phyloP scores from a whole-genome alignment of 2,329 filamentous ascomycete species.

The Diaporthe helianthi region DNA sequence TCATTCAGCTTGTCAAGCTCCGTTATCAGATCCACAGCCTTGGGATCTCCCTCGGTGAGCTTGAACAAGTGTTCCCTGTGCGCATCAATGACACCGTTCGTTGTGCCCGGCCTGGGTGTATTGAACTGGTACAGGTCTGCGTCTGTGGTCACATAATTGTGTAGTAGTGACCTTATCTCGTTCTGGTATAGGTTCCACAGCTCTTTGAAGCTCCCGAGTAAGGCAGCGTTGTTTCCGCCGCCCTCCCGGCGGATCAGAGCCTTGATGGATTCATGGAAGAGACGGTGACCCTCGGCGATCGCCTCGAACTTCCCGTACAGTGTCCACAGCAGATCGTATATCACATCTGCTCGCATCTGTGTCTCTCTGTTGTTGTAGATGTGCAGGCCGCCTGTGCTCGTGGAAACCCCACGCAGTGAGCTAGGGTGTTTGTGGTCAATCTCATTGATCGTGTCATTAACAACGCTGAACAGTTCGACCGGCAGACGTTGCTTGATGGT shows the following conservation, averaged over 20 bases:
- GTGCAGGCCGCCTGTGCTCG: slow-evolving; percentile 62
- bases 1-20: slow-evolving; percentile 90
- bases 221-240: slow-evolving; percentile 64
- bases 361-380: slow-evolving; percentile 74
- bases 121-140: slow-evolving; percentile 74
- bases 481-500: slow-evolving; percentile 91
- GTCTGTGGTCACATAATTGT: slow-evolving; percentile 95
- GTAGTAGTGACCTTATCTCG: slow-evolving; percentile 91
- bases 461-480: slow-evolving; percentile 90
- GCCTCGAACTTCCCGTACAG: slow-evolving; percentile 97
- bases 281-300: slow-evolving; percentile 92
- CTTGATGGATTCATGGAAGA: slow-evolving; percentile 90
- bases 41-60: slow-evolving; percentile 83
- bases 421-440: slow-evolving; percentile 93
- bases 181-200: slow-evolving; percentile 98
- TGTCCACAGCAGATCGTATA: slow-evolving; percentile 90
- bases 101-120: slow-evolving; percentile 55
- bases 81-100: slow-evolving; percentile 55
- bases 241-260: slow-evolving; percentile 86
- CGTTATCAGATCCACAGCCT: slow-evolving; percentile 77
- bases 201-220: slow-evolving; percentile 92
- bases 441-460: slow-evolving; percentile 94
- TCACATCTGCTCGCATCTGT: slow-evolving; percentile 80
- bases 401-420: slow-evolving; percentile 66
- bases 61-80: slow-evolving; percentile 78